These are phyloP conservation scores for Papiliotrema laurentii DNA, from an alignment of 1,284 basidiomycete species.

Conservation along the genomic window DNA sequence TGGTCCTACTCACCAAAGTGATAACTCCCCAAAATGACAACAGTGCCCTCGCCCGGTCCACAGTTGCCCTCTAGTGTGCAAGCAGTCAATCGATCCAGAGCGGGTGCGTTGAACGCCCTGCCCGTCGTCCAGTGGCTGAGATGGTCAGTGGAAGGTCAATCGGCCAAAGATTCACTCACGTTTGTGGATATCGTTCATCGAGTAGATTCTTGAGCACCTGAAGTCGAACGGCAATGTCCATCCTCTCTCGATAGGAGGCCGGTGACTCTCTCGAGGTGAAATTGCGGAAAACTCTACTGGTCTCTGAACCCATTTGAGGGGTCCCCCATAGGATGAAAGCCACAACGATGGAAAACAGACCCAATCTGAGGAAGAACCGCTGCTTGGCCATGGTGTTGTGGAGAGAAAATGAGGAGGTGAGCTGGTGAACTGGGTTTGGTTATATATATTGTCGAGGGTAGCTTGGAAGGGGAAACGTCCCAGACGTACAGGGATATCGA, in stretches of 20 bases:
- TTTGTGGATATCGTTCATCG: neutral
- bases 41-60: constrained; percentile 19
- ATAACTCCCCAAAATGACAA: constrained; percentile 24
- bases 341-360: neutral
- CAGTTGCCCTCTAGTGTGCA: constrained; percentile 20
- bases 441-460: neutral
- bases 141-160: no score
- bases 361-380: neutral
- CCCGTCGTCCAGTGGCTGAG: neutral
- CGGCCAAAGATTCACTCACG: no score
- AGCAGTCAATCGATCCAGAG: constrained; percentile 15
- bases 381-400: neutral
- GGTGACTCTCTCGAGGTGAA: neutral
- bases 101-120: neutral
- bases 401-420: neutral
- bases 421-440: neutral
- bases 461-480: no score
- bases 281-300: neutral
- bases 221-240: neutral
- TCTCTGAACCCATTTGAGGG: neutral
- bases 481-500: no score
- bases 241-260: neutral
- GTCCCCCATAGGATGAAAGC: neutral
- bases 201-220: constrained; percentile 1
- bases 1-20: constrained; percentile 22